Conservation (phyloP, 2,329 filamentous ascomycete species). For the Exophiala viscosa region DNA sequence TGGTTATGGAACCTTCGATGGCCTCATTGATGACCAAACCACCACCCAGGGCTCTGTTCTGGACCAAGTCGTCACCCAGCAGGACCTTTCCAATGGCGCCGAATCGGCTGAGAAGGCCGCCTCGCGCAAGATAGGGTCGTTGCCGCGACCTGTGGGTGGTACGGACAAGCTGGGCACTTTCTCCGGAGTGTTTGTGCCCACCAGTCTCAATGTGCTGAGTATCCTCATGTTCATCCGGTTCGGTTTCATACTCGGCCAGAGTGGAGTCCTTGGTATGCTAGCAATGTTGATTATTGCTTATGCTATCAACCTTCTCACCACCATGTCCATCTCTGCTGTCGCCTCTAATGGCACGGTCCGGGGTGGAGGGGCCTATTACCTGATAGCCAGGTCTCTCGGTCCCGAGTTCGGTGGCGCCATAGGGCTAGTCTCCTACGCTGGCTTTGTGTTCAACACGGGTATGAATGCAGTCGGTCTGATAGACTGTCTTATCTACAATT, state of each 20-base stretch:
- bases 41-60: not conserved
- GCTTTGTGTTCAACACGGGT: constrained; percentile 80
- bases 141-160: constrained; percentile 25
- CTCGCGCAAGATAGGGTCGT: constrained; percentile 1
- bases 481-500: constrained; percentile 74
- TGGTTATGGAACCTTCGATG: constrained; percentile 18
- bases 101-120: constrained; percentile 12
- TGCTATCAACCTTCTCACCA: constrained; percentile 75
- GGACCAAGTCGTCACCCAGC: not conserved
- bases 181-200: constrained; percentile 79
- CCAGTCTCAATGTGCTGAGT: constrained; percentile 82
- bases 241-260: constrained; percentile 76
- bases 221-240: constrained; percentile 92
- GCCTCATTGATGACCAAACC: constrained; percentile 1
- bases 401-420: constrained; percentile 89
- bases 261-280: constrained; percentile 74
- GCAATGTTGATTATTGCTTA: constrained; percentile 74
- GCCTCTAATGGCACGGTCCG: constrained; percentile 86
- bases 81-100: not conserved
- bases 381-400: constrained; percentile 80
- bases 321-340: constrained; percentile 81
- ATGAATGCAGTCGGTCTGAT: constrained; percentile 84
- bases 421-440: constrained; percentile 83
- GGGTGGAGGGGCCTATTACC: constrained; percentile 81
- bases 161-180: constrained; percentile 68